Base-by-base conservation (phyloP, 2,329 filamentous ascomycete genomes). In the Cytospora paraplurivora region DNA sequence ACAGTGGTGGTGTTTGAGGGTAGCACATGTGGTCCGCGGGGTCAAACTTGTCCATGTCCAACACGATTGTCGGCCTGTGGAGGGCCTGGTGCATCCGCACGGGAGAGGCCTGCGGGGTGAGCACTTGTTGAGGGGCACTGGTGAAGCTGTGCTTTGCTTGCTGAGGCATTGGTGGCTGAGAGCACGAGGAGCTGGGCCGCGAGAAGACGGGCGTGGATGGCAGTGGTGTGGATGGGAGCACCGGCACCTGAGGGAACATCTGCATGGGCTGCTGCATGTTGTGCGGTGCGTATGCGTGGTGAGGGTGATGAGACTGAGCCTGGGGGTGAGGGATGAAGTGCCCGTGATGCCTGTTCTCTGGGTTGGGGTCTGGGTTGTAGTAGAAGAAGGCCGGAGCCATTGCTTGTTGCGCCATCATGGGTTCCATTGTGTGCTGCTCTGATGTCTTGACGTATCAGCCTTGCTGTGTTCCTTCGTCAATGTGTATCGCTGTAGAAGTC, bases 1-100 rank as follows among this genome's bases (percentile, higher is more conserved):
- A 97, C 71, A 97, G 83, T 53, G 93, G 90, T 56, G 93, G 93
- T 21, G 93, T 97, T 8, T 92, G 88, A 38, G 93, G 93, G 73
- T 91, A 92, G 77, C 88, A 91, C 68, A 87, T 84, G 70, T 81
- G 77, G 64, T 89, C 86, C 35, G 78, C 76, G 70, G 88, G 83
- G 70, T 82, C 79, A 66, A 90, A 65, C 57, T 64, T 85, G 70
- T 93, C 89, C 17, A 91, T 92, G 76, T 96, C 90, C 68, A 96
- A 78, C 71, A 92, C 82, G 73, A 95, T 91, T 51, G 86, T 84
- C 5, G 92, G 88, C 85, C 92, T 93, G 74, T 92, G 87, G 15
- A 66, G 64, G 27, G 62, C 56, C 64, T 66, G 64, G 72, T 85
- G 84, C 72, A 89, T 83, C 66, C 89, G 85, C 71, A 88, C 88